Conservation (phyloP, 257 asterid species). For the Osmanthus fragrans region DNA sequence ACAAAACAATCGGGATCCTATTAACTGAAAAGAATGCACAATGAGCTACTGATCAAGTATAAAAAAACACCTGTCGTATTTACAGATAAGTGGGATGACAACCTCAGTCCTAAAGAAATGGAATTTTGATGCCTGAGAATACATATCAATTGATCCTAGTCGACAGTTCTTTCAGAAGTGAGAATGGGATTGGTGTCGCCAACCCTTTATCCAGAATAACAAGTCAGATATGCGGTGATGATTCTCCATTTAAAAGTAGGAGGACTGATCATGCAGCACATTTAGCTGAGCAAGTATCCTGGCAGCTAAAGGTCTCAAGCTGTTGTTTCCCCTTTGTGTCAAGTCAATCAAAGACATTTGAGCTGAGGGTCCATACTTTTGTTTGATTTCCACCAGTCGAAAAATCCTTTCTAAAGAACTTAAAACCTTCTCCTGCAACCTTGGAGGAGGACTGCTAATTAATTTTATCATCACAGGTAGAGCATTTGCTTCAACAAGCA, state of each 20-base stretch:
- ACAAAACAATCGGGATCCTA: neutral
- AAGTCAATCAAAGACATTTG: conserved; percentile 57
- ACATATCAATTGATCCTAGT: neutral
- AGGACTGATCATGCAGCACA: conserved; percentile 56
- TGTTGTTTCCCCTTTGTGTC: conserved; percentile 53
- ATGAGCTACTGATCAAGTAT: neutral
- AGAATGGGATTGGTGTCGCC: neutral
- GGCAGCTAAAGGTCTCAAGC: conserved; percentile 55
- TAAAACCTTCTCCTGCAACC: conserved; percentile 60
- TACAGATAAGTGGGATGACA: neutral
- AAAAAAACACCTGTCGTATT: neutral
- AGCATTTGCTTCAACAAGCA: conserved; percentile 53
- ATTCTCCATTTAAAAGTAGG: conserved; percentile 24
- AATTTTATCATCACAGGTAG: conserved; percentile 46
- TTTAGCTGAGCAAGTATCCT: conserved; percentile 57
- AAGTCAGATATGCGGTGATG: neutral
- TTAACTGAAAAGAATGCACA: conserved; percentile 1
- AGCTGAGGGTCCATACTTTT: conserved; percentile 42
- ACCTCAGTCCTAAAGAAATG: neutral
- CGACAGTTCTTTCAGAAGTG: conserved; percentile 21
- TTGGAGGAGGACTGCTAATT: conserved; percentile 42
- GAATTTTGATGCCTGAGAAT: neutral
- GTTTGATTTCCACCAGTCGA: conserved; percentile 48
- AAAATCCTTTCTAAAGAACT: conserved; percentile 53
- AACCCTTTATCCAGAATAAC: neutral